A percentile compares a stretch with the other conserved stretches of the same genome.
Conservation (phyloP, 805 yeast genomes). For the Saturnispora bothae region DNA sequence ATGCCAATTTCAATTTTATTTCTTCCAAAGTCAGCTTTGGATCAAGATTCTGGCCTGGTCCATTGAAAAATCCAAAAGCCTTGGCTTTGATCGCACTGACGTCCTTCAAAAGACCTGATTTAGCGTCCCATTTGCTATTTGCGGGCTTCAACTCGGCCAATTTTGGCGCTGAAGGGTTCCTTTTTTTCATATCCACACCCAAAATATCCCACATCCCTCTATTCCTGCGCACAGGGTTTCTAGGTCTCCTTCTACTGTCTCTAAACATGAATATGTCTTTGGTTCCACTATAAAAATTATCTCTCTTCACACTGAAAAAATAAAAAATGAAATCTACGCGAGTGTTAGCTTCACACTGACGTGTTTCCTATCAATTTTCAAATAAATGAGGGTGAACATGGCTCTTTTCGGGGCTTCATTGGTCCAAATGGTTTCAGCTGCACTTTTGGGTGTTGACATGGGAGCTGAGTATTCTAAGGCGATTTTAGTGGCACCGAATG, state of each 20-base stretch:
- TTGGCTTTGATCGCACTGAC: constrained; percentile 71
- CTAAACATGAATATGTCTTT: too few species aligned
- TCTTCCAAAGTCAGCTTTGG: constrained; percentile 3
- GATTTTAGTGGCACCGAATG: constrained; percentile 80
- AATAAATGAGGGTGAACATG: neutral
- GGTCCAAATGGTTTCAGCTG: constrained; percentile 27
- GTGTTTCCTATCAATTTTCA: too few species aligned
- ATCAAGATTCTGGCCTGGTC: constrained; percentile 40
- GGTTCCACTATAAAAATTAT: too few species aligned
- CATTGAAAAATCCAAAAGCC: constrained; percentile 65
- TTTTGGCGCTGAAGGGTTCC: too few species aligned
- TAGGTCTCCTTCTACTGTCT: too few species aligned
- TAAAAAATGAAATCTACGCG: too few species aligned
- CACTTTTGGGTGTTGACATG: constrained; percentile 79
- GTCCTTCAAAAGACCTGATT: constrained; percentile 60
- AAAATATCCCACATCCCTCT: too few species aligned
- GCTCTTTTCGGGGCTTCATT: neutral
- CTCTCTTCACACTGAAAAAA: too few species aligned
- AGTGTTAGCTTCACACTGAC: too few species aligned
- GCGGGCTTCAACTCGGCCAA: constrained; percentile 41
- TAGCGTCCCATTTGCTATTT: constrained; percentile 57
- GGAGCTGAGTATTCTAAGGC: constrained; percentile 87
- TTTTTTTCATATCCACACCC: too few species aligned
- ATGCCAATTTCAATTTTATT: constrained; percentile 2
- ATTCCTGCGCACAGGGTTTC: too few species aligned